These are phyloP conservation scores for Udeniomyces megalosporus DNA, from an alignment of 768 basidiomycete species.

Conservation along the genomic window DNA sequence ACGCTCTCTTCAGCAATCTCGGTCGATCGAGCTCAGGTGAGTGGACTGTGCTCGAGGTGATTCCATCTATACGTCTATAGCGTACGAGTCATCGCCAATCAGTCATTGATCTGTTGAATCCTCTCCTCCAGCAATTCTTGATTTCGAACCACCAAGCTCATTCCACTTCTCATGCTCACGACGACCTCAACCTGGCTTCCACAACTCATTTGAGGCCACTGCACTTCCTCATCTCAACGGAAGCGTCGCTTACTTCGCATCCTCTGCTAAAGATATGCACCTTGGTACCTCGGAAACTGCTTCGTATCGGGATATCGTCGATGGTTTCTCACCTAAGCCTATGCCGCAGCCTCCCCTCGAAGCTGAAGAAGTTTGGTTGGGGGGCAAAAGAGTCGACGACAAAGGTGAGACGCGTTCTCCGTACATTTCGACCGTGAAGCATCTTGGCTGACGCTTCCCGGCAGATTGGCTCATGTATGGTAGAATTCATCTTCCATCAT, in stretches of 20 bases:
- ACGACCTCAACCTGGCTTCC: constrained; percentile 38
- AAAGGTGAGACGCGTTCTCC: constrained; percentile 40
- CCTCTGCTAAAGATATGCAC: background rate
- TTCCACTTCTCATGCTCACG: constrained; percentile 52
- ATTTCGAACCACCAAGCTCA: constrained; percentile 80
- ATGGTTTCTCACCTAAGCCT: constrained; percentile 69
- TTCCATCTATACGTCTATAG: no score
- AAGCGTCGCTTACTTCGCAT: constrained; percentile 36
- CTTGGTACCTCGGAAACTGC: constrained; percentile 29
- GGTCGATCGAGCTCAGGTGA: constrained; percentile 76
- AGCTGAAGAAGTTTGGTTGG: constrained; percentile 64
- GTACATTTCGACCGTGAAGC: background rate
- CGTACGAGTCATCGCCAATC: no score
- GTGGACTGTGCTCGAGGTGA: constrained; percentile 11
- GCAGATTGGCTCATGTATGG: constrained; percentile 89
- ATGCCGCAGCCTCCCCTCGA: constrained; percentile 55
- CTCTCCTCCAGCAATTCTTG: constrained; percentile 52
- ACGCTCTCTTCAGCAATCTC: constrained; percentile 78
- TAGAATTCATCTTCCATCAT: constrained; percentile 72
- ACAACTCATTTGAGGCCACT: background rate
- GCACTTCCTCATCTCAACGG: constrained; percentile 86
- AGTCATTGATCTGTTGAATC: background rate
- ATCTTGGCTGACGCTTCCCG: background rate
- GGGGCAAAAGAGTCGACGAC: constrained; percentile 57
- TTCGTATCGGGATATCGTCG: constrained; percentile 73